Evolutionary conservation across 2,329 filamentous ascomycete genomes (phyloP), one percentile per base, ranked within the genome.

Genomic region (Diaporthe batatas): DNA sequence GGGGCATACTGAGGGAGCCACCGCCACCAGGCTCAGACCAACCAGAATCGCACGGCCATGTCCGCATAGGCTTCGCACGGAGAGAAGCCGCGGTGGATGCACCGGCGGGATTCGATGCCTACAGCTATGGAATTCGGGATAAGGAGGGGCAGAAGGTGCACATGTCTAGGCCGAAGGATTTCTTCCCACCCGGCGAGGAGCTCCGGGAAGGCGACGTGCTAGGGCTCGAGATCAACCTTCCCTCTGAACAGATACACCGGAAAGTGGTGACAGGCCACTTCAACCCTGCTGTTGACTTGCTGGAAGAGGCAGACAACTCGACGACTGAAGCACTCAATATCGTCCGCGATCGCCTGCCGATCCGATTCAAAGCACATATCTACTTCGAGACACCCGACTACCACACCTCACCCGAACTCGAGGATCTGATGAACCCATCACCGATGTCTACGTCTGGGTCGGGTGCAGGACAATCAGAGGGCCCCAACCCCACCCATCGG

Each of bases 371-470:
- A 82, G 91, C 93, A 54, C 94, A 97, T 81, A 93, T 95, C 69
- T 98, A 97, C 84, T 98, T 98, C 82, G 96, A 98, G 83, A 93
- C 94, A 80, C 93, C 95, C 76, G 95, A 97, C 80, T 97, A 97
- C 81, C 93, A 96, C 77, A 87, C 94, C 0, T 93, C 92, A 14
- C 97, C 97, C 80, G 93, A 97, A 76, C 90, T 98, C 53, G 95
- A 98, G 78, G 93, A 97, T 78, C 84, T 93, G 25, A 92, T 95
- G 86, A 94, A 93, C 78, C 91, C 91, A 1, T 89, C 90, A 18
- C 87, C 90, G 2, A 79, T 84, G 68, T 81, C 84, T 44, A 81
- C 85, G 8, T 82, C 83, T 0, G 82, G 83, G 0, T 76, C 83
- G 42, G 74, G 72, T 1, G 79, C 80, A 65, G 81, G 83, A 69